Conservation (phyloP, 176 grass and related monocot genomes). For the Triticum turgidum region DNA sequence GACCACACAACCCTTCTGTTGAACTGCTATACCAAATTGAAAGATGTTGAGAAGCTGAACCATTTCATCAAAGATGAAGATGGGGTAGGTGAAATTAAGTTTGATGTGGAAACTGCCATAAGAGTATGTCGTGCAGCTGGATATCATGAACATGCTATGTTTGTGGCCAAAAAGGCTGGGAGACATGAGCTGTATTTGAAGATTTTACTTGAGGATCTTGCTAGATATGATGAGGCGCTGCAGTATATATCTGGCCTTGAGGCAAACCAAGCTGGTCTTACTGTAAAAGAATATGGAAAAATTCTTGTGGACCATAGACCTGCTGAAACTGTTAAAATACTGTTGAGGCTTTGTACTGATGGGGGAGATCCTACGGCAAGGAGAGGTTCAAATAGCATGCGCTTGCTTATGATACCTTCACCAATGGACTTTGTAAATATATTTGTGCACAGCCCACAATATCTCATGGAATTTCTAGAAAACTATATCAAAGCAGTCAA, state of each 20-base stretch:
- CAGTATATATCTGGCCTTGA: conserved; percentile 91
- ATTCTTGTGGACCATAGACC: conserved; percentile 92
- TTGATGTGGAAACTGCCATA: conserved; percentile 98
- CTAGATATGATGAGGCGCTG: conserved; percentile 83
- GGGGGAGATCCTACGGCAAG: conserved; percentile 49
- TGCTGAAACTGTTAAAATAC: conserved; percentile 85
- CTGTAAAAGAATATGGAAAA: conserved; percentile 95
- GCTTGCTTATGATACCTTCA: conserved; percentile 75
- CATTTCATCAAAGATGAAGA: conserved; percentile 93
- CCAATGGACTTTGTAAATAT: conserved; percentile 97
- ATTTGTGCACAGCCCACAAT: conserved; percentile 80
- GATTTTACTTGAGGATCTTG: conserved; percentile 98
- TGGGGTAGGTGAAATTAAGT: conserved; percentile 78
- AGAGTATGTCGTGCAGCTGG: conserved; percentile 92
- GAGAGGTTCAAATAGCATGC: conserved; percentile 54
- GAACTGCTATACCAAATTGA: conserved; percentile 91
- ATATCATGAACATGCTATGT: conserved; percentile 98
- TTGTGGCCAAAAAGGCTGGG: conserved; percentile 95
- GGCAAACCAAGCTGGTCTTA: conserved; percentile 87
- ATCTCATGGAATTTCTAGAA: conserved; percentile 94
- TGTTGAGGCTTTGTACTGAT: conserved; percentile 74
- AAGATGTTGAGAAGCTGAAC: conserved; percentile 87
- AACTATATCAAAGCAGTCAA: conserved; percentile 80
- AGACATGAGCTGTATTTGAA: conserved; percentile 97
- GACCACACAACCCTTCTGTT: conserved; percentile 85